A percentile compares a stretch with the other conserved stretches of the same genome.
Evolutionary conservation across 805 yeast species (phyloP).

Genomic region (Saturnispora mendoncae): DNA sequence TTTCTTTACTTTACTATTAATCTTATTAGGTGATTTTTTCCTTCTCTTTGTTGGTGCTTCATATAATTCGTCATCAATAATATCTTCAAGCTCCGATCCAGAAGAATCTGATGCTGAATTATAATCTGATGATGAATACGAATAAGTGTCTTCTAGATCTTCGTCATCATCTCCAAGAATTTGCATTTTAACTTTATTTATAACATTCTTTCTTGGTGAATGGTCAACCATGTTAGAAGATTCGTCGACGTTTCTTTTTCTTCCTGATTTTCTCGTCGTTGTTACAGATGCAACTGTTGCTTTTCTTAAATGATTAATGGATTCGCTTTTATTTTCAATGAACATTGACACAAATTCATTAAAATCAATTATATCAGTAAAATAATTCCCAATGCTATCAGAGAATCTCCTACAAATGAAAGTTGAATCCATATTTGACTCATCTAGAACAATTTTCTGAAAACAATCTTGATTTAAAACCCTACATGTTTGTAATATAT

Average conservation of each 20-base stretch:
- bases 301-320: conserved; percentile 28
- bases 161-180: conserved; percentile 10
- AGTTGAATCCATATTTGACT: conserved; percentile 25
- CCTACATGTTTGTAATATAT: conserved; percentile 37
- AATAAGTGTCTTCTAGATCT: conserved; percentile 13
- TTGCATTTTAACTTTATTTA: conserved; percentile 3
- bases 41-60: conserved; percentile 2
- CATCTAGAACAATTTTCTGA: conserved; percentile 29
- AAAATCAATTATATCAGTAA: conserved; percentile 35
- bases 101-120: conserved; percentile 17
- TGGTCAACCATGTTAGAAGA: not conserved
- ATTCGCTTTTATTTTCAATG: conserved; percentile 23
- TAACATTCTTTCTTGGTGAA: conserved; percentile 1
- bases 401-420: conserved; percentile 37
- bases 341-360: conserved; percentile 25
- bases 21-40: not conserved
- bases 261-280: conserved; percentile 9
- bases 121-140: conserved; percentile 18
- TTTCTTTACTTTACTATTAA: not conserved
- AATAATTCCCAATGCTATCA: conserved; percentile 28
- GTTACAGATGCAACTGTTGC: too few species aligned
- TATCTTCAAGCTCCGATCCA: not conserved
- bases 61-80: conserved; percentile 1
- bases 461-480: conserved; percentile 35
- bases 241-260: too few species aligned